Conservation (phyloP, 495 filamentous ascomycete species). For the Neurospora sublineolata region DNA sequence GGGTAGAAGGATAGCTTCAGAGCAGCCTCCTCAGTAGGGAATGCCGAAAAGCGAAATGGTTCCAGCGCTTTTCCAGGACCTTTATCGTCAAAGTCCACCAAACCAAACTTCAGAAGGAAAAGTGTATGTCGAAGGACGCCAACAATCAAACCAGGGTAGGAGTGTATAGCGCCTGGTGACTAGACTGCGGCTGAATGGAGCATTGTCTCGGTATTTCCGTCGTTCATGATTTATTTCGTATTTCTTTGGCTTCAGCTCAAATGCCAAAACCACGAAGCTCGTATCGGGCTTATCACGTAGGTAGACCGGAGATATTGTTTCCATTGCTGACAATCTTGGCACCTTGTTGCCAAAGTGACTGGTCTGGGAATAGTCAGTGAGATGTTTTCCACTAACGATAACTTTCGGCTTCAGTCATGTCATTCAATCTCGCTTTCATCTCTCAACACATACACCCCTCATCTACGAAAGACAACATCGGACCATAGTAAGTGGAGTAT, state of each 20-base stretch:
- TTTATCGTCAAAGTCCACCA: no score
- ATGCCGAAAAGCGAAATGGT: no score
- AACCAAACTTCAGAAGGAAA: no score
- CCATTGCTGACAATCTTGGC: neutral
- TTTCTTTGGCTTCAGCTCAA: neutral
- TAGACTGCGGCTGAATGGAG: neutral
- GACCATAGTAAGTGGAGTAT: neutral
- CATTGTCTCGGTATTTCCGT: neutral
- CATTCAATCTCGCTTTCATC: neutral
- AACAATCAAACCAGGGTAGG: no score
- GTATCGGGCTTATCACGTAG: neutral
- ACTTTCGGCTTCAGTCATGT: neutral
- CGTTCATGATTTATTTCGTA: neutral
- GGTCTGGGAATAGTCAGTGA: neutral
- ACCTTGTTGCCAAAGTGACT: neutral
- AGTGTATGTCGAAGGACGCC: no score
- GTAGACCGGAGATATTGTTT: neutral
- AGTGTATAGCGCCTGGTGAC: neutral
- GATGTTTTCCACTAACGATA: neutral
- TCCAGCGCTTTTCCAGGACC: no score
- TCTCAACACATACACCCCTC: neutral
- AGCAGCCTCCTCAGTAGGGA: no score
- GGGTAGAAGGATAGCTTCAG: no score
- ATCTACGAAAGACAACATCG: neutral
- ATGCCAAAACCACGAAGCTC: neutral